Conservation (phyloP, 2,329 filamentous ascomycete species). For the Pseudopithomyces chartarum region DNA sequence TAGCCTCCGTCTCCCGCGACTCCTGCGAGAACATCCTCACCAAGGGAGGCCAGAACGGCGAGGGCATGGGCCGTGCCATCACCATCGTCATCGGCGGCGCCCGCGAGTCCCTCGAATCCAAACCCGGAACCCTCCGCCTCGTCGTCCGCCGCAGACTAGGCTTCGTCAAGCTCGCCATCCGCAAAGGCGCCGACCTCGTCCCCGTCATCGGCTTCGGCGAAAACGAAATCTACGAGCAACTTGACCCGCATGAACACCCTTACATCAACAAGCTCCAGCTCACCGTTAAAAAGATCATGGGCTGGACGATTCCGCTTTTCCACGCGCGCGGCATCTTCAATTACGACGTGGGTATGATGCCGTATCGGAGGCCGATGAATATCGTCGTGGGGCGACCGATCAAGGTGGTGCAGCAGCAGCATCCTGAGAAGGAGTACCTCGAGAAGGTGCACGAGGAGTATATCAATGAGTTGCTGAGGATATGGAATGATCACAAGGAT, state of each 20-base stretch:
- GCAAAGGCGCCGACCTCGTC: conserved; percentile 90
- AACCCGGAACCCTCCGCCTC: conserved; percentile 75
- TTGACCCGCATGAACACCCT: conserved; percentile 77
- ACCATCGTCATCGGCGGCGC: conserved; percentile 96
- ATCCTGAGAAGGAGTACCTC: conserved; percentile 75
- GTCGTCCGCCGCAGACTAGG: conserved; percentile 85
- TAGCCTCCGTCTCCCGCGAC: conserved; percentile 87
- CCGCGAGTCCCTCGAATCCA: conserved; percentile 86
- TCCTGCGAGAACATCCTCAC: conserved; percentile 88
- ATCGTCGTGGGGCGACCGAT: conserved; percentile 88
- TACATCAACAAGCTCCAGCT: conserved; percentile 81
- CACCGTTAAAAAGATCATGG: conserved; percentile 80
- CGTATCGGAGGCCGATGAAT: conserved; percentile 85
- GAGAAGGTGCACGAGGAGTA: conserved; percentile 81
- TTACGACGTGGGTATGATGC: conserved; percentile 96
- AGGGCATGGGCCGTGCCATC: conserved; percentile 93
- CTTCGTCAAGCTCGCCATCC: conserved; percentile 90
- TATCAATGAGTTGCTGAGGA: conserved; percentile 70
- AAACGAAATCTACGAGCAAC: conserved; percentile 93
- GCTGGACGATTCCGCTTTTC: conserved; percentile 90
- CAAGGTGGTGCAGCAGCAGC: conserved; percentile 64
- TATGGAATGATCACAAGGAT: conserved; percentile 82
- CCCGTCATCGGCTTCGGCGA: conserved; percentile 93
- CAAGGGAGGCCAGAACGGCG: conserved; percentile 74
- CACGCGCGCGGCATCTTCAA: conserved; percentile 94